phyloP scores from a whole-genome alignment of 2,329 filamentous ascomycete species.

The Curvularia sp. region DNA sequence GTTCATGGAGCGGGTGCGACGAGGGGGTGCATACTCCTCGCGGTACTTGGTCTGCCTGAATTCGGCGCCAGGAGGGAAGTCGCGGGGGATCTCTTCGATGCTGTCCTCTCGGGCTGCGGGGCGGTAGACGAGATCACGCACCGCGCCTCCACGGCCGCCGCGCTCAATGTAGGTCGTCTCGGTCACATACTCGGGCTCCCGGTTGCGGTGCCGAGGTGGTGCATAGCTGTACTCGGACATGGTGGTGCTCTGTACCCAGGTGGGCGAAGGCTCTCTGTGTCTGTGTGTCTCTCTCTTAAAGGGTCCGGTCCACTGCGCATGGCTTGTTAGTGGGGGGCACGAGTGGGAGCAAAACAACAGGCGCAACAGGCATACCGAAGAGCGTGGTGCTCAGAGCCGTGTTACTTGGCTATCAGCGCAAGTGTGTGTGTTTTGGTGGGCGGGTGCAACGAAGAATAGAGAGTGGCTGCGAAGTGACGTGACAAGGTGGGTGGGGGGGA shows the following conservation, averaged over 20 bases:
- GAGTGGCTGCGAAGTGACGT: slow-evolving; percentile 32
- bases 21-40: slow-evolving; percentile 60
- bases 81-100: slow-evolving; percentile 83
- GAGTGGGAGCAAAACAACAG: slow-evolving; percentile 5
- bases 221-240: slow-evolving; percentile 62
- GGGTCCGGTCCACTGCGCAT: slow-evolving; percentile 25
- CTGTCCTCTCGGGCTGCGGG: slow-evolving; percentile 70
- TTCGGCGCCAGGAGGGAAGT: slow-evolving; percentile 74
- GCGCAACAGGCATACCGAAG: slow-evolving; percentile 31
- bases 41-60: slow-evolving; percentile 57
- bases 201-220: slow-evolving; percentile 57
- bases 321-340: slow-evolving; percentile 25
- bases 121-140: slow-evolving; percentile 60
- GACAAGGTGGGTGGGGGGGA: slow-evolving; percentile 31
- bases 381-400: slow-evolving; percentile 10
- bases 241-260: slow-evolving; percentile 28
- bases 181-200: slow-evolving; percentile 59
- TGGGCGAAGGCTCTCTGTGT: slow-evolving; percentile 14
- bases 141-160: slow-evolving; percentile 54
- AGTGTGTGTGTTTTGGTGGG: slow-evolving; percentile 20
- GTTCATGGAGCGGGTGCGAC: slow-evolving; percentile 71
- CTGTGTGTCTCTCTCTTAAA: slow-evolving; percentile 15
- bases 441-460: slow-evolving; percentile 37
- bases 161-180: slow-evolving; percentile 61
- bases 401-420: slow-evolving; percentile 29